Conservation (phyloP, 73 alveolate species). For the Stentor roeselii region DNA sequence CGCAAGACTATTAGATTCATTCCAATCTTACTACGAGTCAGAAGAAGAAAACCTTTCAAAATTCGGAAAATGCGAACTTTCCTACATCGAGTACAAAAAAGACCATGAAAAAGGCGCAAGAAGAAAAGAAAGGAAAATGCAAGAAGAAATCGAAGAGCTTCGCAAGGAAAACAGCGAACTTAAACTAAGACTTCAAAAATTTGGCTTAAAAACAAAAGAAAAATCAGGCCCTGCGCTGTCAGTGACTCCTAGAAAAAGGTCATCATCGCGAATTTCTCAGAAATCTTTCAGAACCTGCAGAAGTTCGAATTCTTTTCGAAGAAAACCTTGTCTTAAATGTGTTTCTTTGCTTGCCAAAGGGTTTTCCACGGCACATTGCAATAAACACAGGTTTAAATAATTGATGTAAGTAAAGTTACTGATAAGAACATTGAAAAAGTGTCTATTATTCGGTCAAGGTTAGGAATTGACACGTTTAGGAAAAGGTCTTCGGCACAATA, state of each 20-base stretch:
- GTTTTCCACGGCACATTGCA: background rate
- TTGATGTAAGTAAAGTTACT: too few species aligned
- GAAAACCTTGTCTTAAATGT: background rate
- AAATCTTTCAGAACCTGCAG: background rate
- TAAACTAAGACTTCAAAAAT: background rate
- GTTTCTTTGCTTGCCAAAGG: background rate
- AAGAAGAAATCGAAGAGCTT: slow-evolving; percentile 7
- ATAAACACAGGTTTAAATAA: too few species aligned
- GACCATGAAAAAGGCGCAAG: slow-evolving; percentile 24
- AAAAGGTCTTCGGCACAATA: background rate
- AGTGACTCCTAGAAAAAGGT: background rate
- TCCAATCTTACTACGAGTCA: slow-evolving; percentile 21
- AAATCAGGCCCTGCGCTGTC: background rate
- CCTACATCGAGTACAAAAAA: background rate
- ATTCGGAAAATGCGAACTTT: slow-evolving; percentile 9
- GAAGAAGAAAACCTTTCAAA: slow-evolving; percentile 18
- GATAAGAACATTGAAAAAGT: too few species aligned
- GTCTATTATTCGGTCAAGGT: background rate
- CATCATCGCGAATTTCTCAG: background rate
- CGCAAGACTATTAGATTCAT: slow-evolving; percentile 1
- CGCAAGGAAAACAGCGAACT: background rate
- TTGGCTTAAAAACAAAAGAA: background rate
- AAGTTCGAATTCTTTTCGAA: background rate
- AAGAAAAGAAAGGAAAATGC: slow-evolving; percentile 20
- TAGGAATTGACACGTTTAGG: background rate